Percentiles rank a stretch among this genome's conserved stretches.
These are phyloP conservation scores for Hypoxylon rickii DNA, from an alignment of 495 filamentous ascomycete genomes.

Conservation along the genomic window DNA sequence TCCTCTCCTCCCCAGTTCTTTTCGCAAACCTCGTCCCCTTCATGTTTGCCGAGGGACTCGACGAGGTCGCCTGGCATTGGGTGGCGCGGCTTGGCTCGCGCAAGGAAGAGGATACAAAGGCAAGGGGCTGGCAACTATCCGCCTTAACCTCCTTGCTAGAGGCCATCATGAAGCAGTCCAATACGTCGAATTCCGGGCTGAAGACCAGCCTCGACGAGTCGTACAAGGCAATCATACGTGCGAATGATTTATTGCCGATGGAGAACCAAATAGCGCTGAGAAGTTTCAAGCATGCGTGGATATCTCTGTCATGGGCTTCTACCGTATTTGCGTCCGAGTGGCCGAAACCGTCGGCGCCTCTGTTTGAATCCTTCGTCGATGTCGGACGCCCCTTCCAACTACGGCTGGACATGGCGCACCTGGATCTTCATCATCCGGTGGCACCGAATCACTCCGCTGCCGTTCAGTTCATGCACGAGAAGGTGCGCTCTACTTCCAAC, in stretches of 20 bases:
- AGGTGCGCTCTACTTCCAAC: background rate
- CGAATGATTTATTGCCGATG: conserved; percentile 30
- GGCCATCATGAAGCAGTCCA: conserved; percentile 35
- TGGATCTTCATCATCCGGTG: conserved; percentile 49
- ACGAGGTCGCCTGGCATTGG: conserved; percentile 52
- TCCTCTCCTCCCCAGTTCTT: conserved; percentile 41
- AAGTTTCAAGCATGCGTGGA: conserved; percentile 36
- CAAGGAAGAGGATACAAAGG: conserved; percentile 11
- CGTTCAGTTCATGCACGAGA: conserved; percentile 36
- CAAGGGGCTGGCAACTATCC: background rate
- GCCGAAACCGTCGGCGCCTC: conserved; percentile 35
- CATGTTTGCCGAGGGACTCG: conserved; percentile 55
- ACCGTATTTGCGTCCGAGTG: conserved; percentile 40
- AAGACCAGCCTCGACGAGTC: conserved; percentile 40
- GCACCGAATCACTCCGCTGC: conserved; percentile 43
- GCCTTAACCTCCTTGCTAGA: conserved; percentile 29
- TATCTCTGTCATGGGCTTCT: conserved; percentile 36
- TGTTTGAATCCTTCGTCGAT: conserved; percentile 49
- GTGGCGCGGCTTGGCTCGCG: conserved; percentile 34
- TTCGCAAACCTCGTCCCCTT: conserved; percentile 46
- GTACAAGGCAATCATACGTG: conserved; percentile 41
- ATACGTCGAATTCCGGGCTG: background rate
- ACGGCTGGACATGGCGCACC: conserved; percentile 40
- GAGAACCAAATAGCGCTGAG: background rate
- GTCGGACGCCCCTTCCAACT: conserved; percentile 27